phyloP scores from a whole-genome alignment of 1,284 basidiomycete genomes.

The Cryptococcus sp. region DNA sequence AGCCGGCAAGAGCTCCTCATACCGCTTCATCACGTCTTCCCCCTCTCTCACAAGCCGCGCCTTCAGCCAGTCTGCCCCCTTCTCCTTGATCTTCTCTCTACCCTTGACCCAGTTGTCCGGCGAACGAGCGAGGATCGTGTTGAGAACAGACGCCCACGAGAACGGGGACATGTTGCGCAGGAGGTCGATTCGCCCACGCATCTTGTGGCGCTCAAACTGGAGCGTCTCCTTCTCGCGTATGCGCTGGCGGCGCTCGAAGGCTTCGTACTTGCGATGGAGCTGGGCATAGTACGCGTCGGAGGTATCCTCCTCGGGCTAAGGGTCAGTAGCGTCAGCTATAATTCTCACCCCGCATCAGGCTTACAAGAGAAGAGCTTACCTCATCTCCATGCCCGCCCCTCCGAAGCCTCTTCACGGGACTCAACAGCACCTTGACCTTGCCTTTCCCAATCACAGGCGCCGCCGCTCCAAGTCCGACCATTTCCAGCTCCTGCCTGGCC shows the following conservation, averaged over 20 bases:
- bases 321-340: background rate
- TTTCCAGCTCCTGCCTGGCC: conserved; percentile 35
- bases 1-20: conserved; percentile 35
- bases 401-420: conserved; percentile 33
- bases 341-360: background rate
- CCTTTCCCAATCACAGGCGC: background rate
- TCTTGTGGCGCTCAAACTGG: conserved; percentile 83
- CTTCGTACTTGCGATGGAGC: conserved; percentile 79
- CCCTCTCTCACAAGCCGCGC: conserved; percentile 40
- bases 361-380: conserved; percentile 6
- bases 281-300: conserved; percentile 80
- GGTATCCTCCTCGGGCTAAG: conserved; percentile 63
- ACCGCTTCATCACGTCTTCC: conserved; percentile 41
- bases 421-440: conserved; percentile 3
- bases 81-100: conserved; percentile 27
- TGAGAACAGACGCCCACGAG: conserved; percentile 31
- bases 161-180: conserved; percentile 54
- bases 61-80: conserved; percentile 42
- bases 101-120: conserved; percentile 31
- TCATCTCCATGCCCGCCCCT: conserved; percentile 20
- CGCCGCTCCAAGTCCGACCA: background rate
- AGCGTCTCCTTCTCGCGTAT: conserved; percentile 85
- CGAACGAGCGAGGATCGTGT: conserved; percentile 21
- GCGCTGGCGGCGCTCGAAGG: conserved; percentile 77
- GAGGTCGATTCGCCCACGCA: conserved; percentile 82